Base-by-base conservation (phyloP, 768 basidiomycete species). In the Trametes cubensis region DNA sequence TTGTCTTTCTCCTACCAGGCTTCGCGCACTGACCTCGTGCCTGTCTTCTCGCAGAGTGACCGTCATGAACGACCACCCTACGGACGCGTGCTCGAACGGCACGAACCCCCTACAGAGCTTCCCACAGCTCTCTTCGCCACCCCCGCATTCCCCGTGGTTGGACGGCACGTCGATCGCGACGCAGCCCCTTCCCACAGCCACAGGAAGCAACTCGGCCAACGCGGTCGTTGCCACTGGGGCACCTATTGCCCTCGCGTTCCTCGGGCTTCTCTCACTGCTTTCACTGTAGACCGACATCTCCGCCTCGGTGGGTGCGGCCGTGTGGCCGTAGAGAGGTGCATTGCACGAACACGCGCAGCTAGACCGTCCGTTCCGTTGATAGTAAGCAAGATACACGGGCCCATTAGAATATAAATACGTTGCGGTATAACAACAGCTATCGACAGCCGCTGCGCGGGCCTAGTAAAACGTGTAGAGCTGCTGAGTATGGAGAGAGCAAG, bases 141-240 rank as follows among this genome's bases (percentile, higher is more conserved):
- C 67, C 1, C 46, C 66, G 15, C 68, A 63, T 40, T 66, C 61
- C 34, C 71, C 71, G n/a, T 70, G 66, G 67, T 66, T 72, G 47
- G 60, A 67, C 53, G 65, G 62, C 4, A 67, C 69, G 17, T 59
- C 66, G 7, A 62, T 66, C 49, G 65, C 66, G 26, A 59, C 60
- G 46, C 58, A 56, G 55, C 46, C 64, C 6, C 44, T 59, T 11
- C 55, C 63, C n/a, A 57, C 49, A 14, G 58, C 63, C 8, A 60
- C 63, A 2, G 59, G 63, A 25, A 61, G 55, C 56, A 57, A 34
- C 39, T 44, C 54, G 4, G 53, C 34, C 34, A 34, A 11, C 34
- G 34, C 53, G 6, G 8, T 52, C 8, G 3, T 25, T 21, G 25
- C 26, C 11, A 17, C 48, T 7, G 18, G 30, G 21, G 28, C 28